phyloP scores from a whole-genome alignment of 1,139 yeast species.

The Hemisphaericaspora xylanilytica region DNA sequence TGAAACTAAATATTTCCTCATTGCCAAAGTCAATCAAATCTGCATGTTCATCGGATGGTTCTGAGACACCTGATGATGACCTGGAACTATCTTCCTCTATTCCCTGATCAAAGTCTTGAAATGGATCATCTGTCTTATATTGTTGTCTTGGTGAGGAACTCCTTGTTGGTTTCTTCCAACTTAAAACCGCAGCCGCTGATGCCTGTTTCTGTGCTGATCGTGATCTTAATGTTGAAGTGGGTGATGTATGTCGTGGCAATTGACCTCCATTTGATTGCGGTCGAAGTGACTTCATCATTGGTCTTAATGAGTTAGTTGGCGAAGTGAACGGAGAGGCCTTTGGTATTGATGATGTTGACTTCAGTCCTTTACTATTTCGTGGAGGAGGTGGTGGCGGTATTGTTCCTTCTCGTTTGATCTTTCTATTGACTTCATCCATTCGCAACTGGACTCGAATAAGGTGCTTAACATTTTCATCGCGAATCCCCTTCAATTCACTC shows the following conservation, averaged over 20 bases:
- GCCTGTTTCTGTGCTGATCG: conserved; percentile 24
- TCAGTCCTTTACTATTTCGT: conserved; percentile 7
- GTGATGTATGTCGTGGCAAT: conserved; percentile 5
- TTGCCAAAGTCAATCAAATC: conserved; percentile 39
- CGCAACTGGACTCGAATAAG: conserved; percentile 43
- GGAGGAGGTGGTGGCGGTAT: conserved; percentile 15
- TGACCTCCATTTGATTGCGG: conserved; percentile 15
- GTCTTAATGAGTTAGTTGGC: conserved; percentile 15
- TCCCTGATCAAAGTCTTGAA: conserved; percentile 50
- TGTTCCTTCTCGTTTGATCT: conserved; percentile 14
- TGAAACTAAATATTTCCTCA: conserved; percentile 12
- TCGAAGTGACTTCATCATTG: conserved; percentile 40
- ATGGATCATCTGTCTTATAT: conserved; percentile 25
- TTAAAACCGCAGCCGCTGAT: conserved; percentile 46
- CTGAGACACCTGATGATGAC: conserved; percentile 16
- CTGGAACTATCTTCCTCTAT: conserved; percentile 19
- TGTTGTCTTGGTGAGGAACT: conserved; percentile 16
- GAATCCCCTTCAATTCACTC: conserved; percentile 45
- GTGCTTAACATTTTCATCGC: conserved; percentile 52
- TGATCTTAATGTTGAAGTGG: conserved; percentile 8
- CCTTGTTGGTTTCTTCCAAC: conserved; percentile 35
- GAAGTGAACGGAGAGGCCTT: conserved; percentile 17
- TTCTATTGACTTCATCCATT: conserved; percentile 37
- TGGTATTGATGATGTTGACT: conserved; percentile 23
- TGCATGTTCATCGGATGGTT: conserved; percentile 13